These are phyloP conservation scores for Triangularia verruculosa DNA, from an alignment of 2,329 filamentous ascomycete species.

Conservation along the genomic window DNA sequence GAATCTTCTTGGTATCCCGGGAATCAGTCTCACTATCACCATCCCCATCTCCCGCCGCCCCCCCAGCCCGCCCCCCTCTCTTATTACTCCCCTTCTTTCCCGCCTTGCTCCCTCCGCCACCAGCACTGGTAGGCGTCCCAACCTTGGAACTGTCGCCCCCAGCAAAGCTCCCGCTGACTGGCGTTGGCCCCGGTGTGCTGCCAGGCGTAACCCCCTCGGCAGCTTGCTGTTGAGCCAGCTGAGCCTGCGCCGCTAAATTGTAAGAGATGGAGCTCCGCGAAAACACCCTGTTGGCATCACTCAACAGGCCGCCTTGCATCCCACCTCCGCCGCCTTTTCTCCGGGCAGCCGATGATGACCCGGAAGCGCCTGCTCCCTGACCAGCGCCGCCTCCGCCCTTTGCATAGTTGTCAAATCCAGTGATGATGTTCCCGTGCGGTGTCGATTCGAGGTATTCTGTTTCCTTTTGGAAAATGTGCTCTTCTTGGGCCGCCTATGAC, in stretches of 20 bases:
- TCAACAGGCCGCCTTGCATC: slow-evolving; percentile 42
- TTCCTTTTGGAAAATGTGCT: slow-evolving; percentile 80
- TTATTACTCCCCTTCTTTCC: slow-evolving; percentile 47
- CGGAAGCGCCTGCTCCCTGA: slow-evolving; percentile 53
- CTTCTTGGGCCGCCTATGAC: slow-evolving; percentile 51
- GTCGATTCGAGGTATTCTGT: slow-evolving; percentile 88
- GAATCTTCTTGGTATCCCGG: slow-evolving; percentile 51
- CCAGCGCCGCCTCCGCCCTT: slow-evolving; percentile 63
- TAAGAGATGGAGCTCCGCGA: slow-evolving; percentile 63
- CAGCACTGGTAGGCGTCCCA: slow-evolving; percentile 1
- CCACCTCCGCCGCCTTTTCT: not conserved
- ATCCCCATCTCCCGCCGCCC: slow-evolving; percentile 28
- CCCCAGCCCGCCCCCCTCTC: slow-evolving; percentile 24
- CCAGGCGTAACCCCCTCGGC: not conserved
- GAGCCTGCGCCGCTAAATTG: slow-evolving; percentile 41
- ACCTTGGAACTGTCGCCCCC: not conserved
- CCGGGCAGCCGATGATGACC: slow-evolving; percentile 53
- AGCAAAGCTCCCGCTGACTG: not conserved
- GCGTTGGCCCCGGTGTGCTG: not conserved
- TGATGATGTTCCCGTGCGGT: slow-evolving; percentile 88
- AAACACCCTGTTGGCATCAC: slow-evolving; percentile 73
- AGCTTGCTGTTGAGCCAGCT: slow-evolving; percentile 32
- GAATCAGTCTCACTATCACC: slow-evolving; percentile 58
- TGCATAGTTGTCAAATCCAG: slow-evolving; percentile 97
- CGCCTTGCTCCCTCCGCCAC: slow-evolving; percentile 19